Evolutionary conservation across 2,329 filamentous ascomycete species (phyloP).

Genomic region (Trichophyton simii): DNA sequence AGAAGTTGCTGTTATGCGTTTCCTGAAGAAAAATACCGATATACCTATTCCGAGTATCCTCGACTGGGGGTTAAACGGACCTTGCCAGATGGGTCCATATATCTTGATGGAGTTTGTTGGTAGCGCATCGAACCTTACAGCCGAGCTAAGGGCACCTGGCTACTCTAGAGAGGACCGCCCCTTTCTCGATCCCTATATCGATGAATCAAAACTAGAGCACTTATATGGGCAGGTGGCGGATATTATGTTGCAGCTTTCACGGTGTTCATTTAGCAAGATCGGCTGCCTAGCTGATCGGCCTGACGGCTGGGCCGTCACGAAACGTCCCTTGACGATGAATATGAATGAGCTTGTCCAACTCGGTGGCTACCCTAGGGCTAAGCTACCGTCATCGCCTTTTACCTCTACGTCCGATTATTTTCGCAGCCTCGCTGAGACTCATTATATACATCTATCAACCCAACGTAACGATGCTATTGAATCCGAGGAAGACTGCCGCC

Average conservation of each 20-base stretch:
- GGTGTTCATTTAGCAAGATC: slow-evolving; percentile 27
- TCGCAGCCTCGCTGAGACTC: slow-evolving; percentile 28
- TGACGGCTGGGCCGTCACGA: slow-evolving; percentile 19
- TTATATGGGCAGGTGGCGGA: slow-evolving; percentile 32
- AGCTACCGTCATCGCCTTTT: slow-evolving; percentile 14
- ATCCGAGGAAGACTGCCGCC: slow-evolving; percentile 16
- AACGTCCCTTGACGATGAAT: slow-evolving; percentile 31
- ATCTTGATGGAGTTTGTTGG: slow-evolving; percentile 26
- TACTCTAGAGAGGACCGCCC: slow-evolving; percentile 16
- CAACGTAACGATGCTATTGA: slow-evolving; percentile 30
- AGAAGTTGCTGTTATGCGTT: slow-evolving; percentile 15
- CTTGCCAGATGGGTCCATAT: slow-evolving; percentile 20
- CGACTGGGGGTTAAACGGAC: slow-evolving; percentile 15
- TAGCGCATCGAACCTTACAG: slow-evolving; percentile 15
- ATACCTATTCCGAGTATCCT: slow-evolving; percentile 14
- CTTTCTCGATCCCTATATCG: slow-evolving; percentile 25
- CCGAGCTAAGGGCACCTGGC: slow-evolving; percentile 19
- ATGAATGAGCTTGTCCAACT: slow-evolving; percentile 30
- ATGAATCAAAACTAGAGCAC: slow-evolving; percentile 21
- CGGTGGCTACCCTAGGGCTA: slow-evolving; percentile 16
- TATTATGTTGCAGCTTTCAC: slow-evolving; percentile 30
- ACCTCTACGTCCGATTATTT: slow-evolving; percentile 30
- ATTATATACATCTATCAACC: slow-evolving; percentile 29
- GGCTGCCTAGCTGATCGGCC: slow-evolving; percentile 25
- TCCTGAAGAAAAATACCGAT: slow-evolving; percentile 11